Percentiles rank a stretch among this genome's conserved stretches.
These are phyloP conservation scores for Trichomonascaceae sp. DNA, from an alignment of 1,139 yeast genomes.

Conservation along the genomic window DNA sequence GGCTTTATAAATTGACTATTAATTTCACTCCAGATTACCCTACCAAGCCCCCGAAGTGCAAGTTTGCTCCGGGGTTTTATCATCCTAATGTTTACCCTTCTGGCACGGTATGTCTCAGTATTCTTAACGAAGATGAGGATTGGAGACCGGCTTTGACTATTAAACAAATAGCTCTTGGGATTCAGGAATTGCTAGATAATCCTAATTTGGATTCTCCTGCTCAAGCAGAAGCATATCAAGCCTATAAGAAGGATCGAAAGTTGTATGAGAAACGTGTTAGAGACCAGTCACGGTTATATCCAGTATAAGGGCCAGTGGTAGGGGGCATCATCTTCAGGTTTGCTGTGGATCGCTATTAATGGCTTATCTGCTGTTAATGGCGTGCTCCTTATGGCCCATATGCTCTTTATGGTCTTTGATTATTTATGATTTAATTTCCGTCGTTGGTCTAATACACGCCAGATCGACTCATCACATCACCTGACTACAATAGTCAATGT, in stretches of 20 bases:
- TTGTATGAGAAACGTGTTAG: constrained; percentile 75
- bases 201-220: constrained; percentile 98
- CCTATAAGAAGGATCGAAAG: constrained; percentile 47
- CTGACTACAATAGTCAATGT: not conserved
- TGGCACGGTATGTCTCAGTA: constrained; percentile 90
- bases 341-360: not conserved
- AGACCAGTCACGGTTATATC: constrained; percentile 76
- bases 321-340: too few relatives aligned
- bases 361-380: not conserved
- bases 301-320: constrained; percentile 24
- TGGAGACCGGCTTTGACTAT: constrained; percentile 97
- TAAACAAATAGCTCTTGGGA: constrained; percentile 83
- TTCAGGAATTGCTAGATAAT: constrained; percentile 81
- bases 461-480: not conserved
- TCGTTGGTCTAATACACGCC: too few relatives aligned
- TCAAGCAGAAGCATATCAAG: constrained; percentile 93
- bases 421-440: too few relatives aligned
- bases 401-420: too few relatives aligned
- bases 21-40: constrained; percentile 89
- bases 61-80: constrained; percentile 81
- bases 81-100: constrained; percentile 97
- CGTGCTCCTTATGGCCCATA: too few relatives aligned
- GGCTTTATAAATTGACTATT: constrained; percentile 79
- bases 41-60: constrained; percentile 91
- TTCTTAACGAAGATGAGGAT: constrained; percentile 90